Conservation (phyloP, 176 grass and related monocot species). For the Carex cristatella region DNA sequence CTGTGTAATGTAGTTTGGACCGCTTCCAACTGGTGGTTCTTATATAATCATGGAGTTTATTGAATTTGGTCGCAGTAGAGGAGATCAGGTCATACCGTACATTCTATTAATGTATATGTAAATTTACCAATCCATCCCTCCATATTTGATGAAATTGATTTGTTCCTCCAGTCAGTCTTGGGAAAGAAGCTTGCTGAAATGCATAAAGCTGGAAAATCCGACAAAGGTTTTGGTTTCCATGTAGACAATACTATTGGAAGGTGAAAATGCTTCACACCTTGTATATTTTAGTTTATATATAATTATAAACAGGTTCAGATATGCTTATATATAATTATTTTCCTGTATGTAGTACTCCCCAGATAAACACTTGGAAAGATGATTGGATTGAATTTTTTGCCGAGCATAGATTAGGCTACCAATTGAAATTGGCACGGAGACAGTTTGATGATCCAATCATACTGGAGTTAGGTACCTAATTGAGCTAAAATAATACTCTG, state of each 20-base stretch:
- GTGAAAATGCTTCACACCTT: constrained; percentile 19
- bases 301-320: background rate
- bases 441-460: constrained; percentile 25
- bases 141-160: constrained; percentile 10
- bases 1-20: constrained; percentile 46
- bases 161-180: constrained; percentile 15
- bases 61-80: constrained; percentile 66
- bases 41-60: constrained; percentile 99
- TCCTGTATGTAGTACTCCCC: constrained; percentile 17
- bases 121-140: constrained; percentile 13
- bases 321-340: background rate
- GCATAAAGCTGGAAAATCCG: constrained; percentile 18
- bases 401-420: constrained; percentile 32
- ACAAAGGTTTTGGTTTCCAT: constrained; percentile 20
- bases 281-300: background rate
- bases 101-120: background rate
- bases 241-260: constrained; percentile 35
- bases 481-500: background rate
- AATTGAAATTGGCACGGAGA: constrained; percentile 28
- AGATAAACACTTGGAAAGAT: constrained; percentile 27
- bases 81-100: constrained; percentile 60
- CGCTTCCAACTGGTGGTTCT: constrained; percentile 65
- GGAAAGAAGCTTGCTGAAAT: constrained; percentile 27
- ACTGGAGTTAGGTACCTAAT: constrained; percentile 15
- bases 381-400: constrained; percentile 56